Conservation (phyloP, 2,329 filamentous ascomycete species). For the Neofusicoccum laricinum region DNA sequence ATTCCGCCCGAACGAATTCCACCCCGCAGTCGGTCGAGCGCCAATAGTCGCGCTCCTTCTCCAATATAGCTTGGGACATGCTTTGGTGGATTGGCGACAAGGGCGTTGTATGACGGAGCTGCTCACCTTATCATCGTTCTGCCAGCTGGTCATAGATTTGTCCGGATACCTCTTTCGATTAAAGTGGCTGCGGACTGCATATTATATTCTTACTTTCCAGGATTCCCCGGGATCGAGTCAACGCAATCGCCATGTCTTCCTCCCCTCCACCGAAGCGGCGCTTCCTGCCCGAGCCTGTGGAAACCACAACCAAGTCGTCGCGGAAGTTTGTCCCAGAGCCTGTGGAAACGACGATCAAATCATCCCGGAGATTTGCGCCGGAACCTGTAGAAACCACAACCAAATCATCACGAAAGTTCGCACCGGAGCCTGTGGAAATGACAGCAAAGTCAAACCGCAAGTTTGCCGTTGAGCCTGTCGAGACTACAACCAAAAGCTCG, state of each 20-base stretch:
- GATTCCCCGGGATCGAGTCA: neutral
- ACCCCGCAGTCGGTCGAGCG: conserved; percentile 6
- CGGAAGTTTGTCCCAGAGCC: conserved; percentile 36
- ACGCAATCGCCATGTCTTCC: conserved; percentile 28
- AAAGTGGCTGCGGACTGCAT: conserved; percentile 1
- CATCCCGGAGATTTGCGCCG: conserved; percentile 28
- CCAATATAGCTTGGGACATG: conserved; percentile 15
- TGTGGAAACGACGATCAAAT: conserved; percentile 27
- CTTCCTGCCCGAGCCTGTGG: conserved; percentile 37
- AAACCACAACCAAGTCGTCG: conserved; percentile 25
- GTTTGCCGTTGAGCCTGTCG: conserved; percentile 31
- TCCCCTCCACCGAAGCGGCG: conserved; percentile 29
- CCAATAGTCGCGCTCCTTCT: conserved; percentile 10
- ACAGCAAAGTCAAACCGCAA: conserved; percentile 53
- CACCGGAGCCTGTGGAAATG: conserved; percentile 68
- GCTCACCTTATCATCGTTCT: neutral
- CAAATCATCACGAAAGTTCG: conserved; percentile 43
- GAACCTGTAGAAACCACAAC: conserved; percentile 24
- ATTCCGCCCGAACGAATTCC: conserved; percentile 5
- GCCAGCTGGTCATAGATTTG: conserved; percentile 1
- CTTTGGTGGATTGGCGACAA: conserved; percentile 14
- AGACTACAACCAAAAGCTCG: conserved; percentile 27
- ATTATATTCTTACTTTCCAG: neutral
- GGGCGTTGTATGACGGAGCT: conserved; percentile 9
- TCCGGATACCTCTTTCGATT: neutral